phyloP scores from a whole-genome alignment of 2,329 filamentous ascomycete species.

The Lojkania enalia region DNA sequence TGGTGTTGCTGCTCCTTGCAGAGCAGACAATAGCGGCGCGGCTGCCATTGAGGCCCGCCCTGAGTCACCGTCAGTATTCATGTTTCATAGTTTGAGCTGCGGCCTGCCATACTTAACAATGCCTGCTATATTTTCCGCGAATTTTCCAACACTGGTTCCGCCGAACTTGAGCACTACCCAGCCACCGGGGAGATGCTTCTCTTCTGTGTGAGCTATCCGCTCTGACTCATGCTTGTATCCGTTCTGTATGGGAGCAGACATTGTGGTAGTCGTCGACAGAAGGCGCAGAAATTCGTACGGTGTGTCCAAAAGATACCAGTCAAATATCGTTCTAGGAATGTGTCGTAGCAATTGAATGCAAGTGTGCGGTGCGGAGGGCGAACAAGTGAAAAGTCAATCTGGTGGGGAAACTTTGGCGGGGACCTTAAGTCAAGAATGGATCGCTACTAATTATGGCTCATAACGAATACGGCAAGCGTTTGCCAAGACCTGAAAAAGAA shows the following conservation, averaged over 20 bases:
- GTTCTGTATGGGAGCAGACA: slow-evolving; percentile 27
- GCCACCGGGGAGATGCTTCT: slow-evolving; percentile 54
- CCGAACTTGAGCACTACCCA: slow-evolving; percentile 97
- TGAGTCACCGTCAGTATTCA: slow-evolving; percentile 50
- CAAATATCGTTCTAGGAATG: too few species aligned
- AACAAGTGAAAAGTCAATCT: too few species aligned
- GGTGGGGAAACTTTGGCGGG: too few species aligned
- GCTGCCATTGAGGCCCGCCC: slow-evolving; percentile 62
- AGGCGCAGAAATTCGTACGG: too few species aligned
- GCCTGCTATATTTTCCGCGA: slow-evolving; percentile 65
- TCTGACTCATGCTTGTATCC: slow-evolving; percentile 38
- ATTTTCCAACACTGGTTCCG: slow-evolving; percentile 94
- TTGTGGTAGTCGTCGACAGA: slow-evolving; percentile 17
- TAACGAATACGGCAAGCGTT: too few species aligned
- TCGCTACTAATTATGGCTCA: too few species aligned
- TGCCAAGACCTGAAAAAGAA: too few species aligned
- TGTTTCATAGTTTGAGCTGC: neutral
- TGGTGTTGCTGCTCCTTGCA: slow-evolving; percentile 90
- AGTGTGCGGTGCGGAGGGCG: too few species aligned
- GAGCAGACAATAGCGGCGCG: slow-evolving; percentile 94
- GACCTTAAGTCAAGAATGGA: too few species aligned
- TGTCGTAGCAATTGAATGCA: too few species aligned
- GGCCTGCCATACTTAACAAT: slow-evolving; percentile 59
- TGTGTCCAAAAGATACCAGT: too few species aligned
- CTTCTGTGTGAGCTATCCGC: slow-evolving; percentile 48